Percentiles rank a stretch among this genome's conserved stretches.
Evolutionary conservation across 257 asterid genomes (phyloP).

Genomic region (Sherardia arvensis): DNA sequence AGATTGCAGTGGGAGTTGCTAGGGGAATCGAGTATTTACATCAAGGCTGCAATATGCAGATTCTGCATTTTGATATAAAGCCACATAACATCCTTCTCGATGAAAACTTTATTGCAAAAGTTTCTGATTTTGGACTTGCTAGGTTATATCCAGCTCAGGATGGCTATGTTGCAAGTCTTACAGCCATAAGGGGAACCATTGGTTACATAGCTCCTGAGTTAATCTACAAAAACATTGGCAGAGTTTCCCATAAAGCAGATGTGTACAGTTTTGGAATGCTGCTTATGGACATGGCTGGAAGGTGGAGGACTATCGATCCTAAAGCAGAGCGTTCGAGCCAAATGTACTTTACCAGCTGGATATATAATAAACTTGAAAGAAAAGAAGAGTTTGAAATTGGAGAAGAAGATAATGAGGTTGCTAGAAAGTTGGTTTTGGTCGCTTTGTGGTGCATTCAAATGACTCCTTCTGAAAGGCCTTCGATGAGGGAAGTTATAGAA

Average conservation of each 20-base stretch:
- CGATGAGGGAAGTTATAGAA: slow-evolving; percentile 14
- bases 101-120: slow-evolving; percentile 11
- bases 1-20: slow-evolving; percentile 20
- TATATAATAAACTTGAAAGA: background rate
- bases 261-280: slow-evolving; percentile 23
- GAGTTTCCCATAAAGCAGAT: slow-evolving; percentile 16
- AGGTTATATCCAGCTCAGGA: slow-evolving; percentile 12
- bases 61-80: slow-evolving; percentile 21
- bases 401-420: background rate
- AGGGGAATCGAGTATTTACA: slow-evolving; percentile 10
- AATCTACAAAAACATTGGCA: slow-evolving; percentile 13
- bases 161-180: slow-evolving; percentile 6
- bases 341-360: background rate
- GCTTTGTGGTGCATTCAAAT: slow-evolving; percentile 19
- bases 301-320: background rate
- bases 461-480: slow-evolving; percentile 12
- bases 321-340: background rate
- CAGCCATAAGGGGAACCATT: slow-evolving; percentile 16
- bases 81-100: slow-evolving; percentile 27
- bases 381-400: slow-evolving; percentile 1
- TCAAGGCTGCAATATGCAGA: slow-evolving; percentile 5
- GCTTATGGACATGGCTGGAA: slow-evolving; percentile 16
- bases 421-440: background rate
- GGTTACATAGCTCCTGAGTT: slow-evolving; percentile 25
- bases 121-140: slow-evolving; percentile 15